Conservation (phyloP, 306 rosid species). For the Gastrolobium bilobum region DNA sequence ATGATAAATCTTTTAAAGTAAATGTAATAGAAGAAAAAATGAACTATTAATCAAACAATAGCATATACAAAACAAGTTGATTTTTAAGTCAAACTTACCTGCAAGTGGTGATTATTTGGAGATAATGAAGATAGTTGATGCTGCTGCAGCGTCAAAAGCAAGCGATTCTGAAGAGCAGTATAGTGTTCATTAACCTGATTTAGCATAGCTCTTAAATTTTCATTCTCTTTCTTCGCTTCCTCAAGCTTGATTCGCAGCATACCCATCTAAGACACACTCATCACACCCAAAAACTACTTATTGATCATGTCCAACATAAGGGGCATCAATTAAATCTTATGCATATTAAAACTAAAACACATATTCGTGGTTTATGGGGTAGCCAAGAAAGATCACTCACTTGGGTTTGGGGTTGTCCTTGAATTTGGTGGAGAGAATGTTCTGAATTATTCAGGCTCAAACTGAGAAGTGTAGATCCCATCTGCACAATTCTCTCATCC, state of each 20-base stretch:
- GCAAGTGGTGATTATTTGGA: conserved; percentile 28
- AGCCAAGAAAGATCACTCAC: conserved; percentile 47
- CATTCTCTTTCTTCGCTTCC: conserved; percentile 58
- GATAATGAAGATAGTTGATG: conserved; percentile 43
- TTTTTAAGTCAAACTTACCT: conserved; percentile 55
- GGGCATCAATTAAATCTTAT: neutral
- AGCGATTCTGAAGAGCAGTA: conserved; percentile 49
- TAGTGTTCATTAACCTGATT: conserved; percentile 49
- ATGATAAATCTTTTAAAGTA: neutral
- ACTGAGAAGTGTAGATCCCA: conserved; percentile 49
- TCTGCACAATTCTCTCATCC: conserved; percentile 33
- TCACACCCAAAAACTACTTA: conserved; percentile 5
- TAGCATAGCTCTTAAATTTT: conserved; percentile 43
- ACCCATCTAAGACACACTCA: conserved; percentile 39
- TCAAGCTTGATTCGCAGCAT: conserved; percentile 52
- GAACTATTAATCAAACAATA: neutral
- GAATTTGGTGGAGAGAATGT: neutral
- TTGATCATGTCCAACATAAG: neutral
- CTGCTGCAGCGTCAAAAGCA: conserved; percentile 43
- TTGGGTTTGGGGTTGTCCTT: conserved; percentile 44
- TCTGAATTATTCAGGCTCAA: conserved; percentile 45
- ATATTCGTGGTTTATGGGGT: neutral
- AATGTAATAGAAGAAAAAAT: neutral
- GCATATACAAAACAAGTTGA: neutral
- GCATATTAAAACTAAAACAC: neutral